Conservation (phyloP, 2,329 filamentous ascomycete genomes). For the Fusarium euwallaceae region DNA sequence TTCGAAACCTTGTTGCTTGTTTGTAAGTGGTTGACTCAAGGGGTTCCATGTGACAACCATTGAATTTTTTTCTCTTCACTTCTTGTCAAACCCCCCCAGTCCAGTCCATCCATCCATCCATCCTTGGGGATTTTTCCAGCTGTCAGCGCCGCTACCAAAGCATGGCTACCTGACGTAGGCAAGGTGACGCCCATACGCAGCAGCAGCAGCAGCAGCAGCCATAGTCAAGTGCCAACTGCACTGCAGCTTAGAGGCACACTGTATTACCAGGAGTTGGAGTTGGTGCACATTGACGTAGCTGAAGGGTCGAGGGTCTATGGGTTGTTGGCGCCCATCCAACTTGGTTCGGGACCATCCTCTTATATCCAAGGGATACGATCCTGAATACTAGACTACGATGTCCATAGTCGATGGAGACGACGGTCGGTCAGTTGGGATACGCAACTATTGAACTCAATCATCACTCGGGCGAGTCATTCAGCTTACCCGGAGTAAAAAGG, state of each 20-base stretch:
- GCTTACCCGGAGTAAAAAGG: not conserved
- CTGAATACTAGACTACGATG: constrained; percentile 1
- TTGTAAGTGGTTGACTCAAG: constrained; percentile 18
- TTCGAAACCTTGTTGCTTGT: not conserved
- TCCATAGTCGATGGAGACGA: constrained; percentile 1
- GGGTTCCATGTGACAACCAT: constrained; percentile 32
- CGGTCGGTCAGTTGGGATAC: not conserved
- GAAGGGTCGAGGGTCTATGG: constrained; percentile 33
- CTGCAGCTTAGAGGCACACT: constrained; percentile 36
- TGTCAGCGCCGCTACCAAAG: constrained; percentile 11
- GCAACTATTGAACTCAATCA: constrained; percentile 6
- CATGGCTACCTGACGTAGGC: constrained; percentile 13
- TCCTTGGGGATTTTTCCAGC: not conserved
- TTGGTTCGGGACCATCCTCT: constrained; percentile 3
- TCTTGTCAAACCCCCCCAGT: not conserved
- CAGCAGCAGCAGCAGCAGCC: not conserved
- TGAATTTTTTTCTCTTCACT: not conserved
- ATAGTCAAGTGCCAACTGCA: constrained; percentile 30
- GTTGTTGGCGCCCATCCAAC: constrained; percentile 16
- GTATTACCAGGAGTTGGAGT: constrained; percentile 1
- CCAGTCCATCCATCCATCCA: constrained; percentile 2
- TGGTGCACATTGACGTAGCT: constrained; percentile 39
- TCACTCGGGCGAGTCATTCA: constrained; percentile 29
- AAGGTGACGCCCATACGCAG: constrained; percentile 8
- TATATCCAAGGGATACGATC: constrained; percentile 20